These are phyloP conservation scores for Penicillium sp. DNA, from an alignment of 2,329 filamentous ascomycete genomes.

Conservation along the genomic window DNA sequence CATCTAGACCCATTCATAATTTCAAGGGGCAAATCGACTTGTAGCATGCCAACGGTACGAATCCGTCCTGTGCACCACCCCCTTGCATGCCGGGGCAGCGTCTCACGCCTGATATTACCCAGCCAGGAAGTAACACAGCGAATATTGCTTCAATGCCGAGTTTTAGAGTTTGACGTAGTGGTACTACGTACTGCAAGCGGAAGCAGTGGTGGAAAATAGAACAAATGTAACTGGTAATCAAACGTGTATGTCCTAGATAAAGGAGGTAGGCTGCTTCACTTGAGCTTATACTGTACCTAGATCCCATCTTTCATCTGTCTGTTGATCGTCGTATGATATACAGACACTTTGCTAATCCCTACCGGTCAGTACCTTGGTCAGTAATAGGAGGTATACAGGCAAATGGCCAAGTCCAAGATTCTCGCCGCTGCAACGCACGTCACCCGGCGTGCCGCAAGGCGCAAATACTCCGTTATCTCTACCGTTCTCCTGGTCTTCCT, in stretches of 20 bases:
- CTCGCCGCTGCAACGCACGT: conserved; percentile 11
- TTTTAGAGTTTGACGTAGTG: not conserved
- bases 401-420: conserved; percentile 17
- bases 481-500: not conserved
- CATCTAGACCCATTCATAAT: too few relatives aligned
- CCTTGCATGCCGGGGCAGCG: not conserved
- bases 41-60: not conserved
- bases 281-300: too few relatives aligned
- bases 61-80: not conserved
- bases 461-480: conserved; percentile 4
- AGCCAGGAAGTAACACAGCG: too few relatives aligned
- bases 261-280: too few relatives aligned
- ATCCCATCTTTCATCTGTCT: not conserved
- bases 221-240: not conserved
- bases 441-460: conserved; percentile 8
- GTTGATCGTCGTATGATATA: too few relatives aligned
- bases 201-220: not conserved
- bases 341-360: not conserved
- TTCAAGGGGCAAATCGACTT: not conserved
- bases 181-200: not conserved
- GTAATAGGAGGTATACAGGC: not conserved
- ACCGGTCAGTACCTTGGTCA: too few relatives aligned
- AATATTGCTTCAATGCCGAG: not conserved
- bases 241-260: not conserved
- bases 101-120: not conserved